phyloP scores from a whole-genome alignment of 2,329 filamentous ascomycete species.

The Zopfia rhizophila region DNA sequence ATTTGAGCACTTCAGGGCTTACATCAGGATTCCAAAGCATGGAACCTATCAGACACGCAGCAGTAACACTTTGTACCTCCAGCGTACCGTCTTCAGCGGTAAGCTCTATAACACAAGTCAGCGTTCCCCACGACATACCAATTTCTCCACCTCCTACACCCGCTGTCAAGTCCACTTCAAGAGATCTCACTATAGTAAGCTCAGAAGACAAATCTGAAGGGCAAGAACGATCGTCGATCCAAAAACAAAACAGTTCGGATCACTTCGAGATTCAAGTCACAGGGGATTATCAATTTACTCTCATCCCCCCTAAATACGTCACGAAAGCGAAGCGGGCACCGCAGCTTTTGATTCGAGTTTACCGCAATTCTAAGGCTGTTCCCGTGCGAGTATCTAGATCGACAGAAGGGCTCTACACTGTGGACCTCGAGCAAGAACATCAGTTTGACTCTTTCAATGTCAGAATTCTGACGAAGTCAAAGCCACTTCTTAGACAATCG shows the following conservation, averaged over 20 bases:
- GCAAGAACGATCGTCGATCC: slow-evolving; percentile 2
- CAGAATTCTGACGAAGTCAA: slow-evolving; percentile 53
- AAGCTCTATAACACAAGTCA: too few relatives aligned
- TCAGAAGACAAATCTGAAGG: slow-evolving; percentile 7
- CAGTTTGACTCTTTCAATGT: slow-evolving; percentile 61
- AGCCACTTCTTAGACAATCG: slow-evolving; percentile 46
- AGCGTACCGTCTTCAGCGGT: too few relatives aligned
- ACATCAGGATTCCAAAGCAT: too few relatives aligned
- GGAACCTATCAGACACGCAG: too few relatives aligned
- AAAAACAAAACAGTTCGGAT: slow-evolving; percentile 43
- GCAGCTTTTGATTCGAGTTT: slow-evolving; percentile 61
- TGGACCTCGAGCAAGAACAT: slow-evolving; percentile 62
- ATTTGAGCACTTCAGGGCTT: too few relatives aligned
- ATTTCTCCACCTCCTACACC: neutral
- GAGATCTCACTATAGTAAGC: slow-evolving; percentile 31
- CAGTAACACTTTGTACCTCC: too few relatives aligned
- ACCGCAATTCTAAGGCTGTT: slow-evolving; percentile 54
- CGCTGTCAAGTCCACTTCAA: slow-evolving; percentile 15
- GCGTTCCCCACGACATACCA: too few relatives aligned
- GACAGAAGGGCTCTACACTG: slow-evolving; percentile 64
- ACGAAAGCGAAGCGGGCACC: slow-evolving; percentile 54
- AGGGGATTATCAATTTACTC: slow-evolving; percentile 63
- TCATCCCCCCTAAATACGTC: slow-evolving; percentile 60
- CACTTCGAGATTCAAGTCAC: slow-evolving; percentile 65
- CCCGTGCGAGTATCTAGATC: slow-evolving; percentile 60